phyloP scores from a whole-genome alignment of 176 grass and related monocot genomes.

The Triticum aestivum region IWGSC_CS_RefSeq_v2.1 NC_057796.1:91914897-91915396 shows the following conservation, averaged over 20 bases:
- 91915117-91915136: slow-evolving; percentile 24
- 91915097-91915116: neutral
- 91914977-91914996: slow-evolving; percentile 32
- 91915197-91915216: too few species aligned
- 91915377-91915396: too few species aligned
- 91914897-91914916: neutral
- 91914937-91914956: neutral
- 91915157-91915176: neutral
- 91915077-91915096: neutral
- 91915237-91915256: too few species aligned
- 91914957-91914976: slow-evolving; percentile 36
- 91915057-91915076: slow-evolving; percentile 9
- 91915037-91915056: too few species aligned
- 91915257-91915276: too few species aligned
- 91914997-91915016: slow-evolving; percentile 35
- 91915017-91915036: slow-evolving; percentile 3
- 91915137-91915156: neutral
- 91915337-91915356: too few species aligned
- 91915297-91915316: too few species aligned
- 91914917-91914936: slow-evolving; percentile 9
- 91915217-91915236: too few species aligned
- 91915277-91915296: too few species aligned
- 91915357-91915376: too few species aligned
- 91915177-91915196: too few species aligned
- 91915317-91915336: too few species aligned